Base-by-base conservation (phyloP, 768 basidiomycete genomes). In the Thelephora aurantiotincta region DNA sequence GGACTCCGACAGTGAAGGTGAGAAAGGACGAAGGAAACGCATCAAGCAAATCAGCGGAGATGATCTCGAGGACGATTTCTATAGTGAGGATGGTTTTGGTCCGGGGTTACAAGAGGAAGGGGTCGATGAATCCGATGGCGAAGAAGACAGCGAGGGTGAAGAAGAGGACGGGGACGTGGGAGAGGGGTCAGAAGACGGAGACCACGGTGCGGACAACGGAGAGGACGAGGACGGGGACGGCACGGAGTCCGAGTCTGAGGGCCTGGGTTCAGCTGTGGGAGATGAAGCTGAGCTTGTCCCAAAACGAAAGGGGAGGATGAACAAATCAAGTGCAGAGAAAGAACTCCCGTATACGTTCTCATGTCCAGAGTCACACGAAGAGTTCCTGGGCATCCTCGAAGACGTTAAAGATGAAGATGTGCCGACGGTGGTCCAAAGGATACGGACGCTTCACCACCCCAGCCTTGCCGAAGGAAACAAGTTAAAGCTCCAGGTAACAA, bases 321-420 rank as follows among this genome's bases (percentile, higher is more conserved):
- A 50, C 33, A 5, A 53, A 38, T 16, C 42, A 16, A 50, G 47
- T 44, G 43, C 14, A 11, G 42, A 50, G 44, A 72, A 75, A 46
- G 88, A 90, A 49, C 71, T 98, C 2, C 96, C 96, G 0, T 99
- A 77, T 61, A 97, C 89, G 1, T 98, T 97, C 62, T 73, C 85
- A 37, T 94, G 91, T 57, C 96, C 96, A 0, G 62, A 73, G 13
- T 78, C 69, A 11, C 92, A 98, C 55, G 86, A 88, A 42, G 90
- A 94, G 49, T 85, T 98, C 54, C 71, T 94, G n/a, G 76, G 82
- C 19, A 82, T 94, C 13, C 60, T 97, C 2, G 75, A 82, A 16
- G 72, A 70, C 35, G 61, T 92, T 18, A 70, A 76, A 13, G 84
- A 89, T 37, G 66, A 75, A 22, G 82, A 94, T 50, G 60, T 94